Evolutionary conservation across 2,329 filamentous ascomycete genomes (phyloP).

Genomic region (Spiromastix sp.): DNA sequence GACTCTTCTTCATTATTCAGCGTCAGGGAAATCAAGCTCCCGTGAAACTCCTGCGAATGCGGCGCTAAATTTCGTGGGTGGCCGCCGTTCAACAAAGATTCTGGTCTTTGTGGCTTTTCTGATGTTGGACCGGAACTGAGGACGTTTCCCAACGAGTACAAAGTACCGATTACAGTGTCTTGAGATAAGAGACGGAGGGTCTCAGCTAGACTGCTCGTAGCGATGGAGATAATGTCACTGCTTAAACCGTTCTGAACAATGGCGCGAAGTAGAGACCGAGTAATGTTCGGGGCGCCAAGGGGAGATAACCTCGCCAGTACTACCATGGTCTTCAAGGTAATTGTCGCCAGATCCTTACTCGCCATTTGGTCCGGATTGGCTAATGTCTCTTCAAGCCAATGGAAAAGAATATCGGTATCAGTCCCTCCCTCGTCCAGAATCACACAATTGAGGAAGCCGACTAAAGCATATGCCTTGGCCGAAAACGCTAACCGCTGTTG

Average conservation of each 20-base stretch:
- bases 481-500: constrained; percentile 80
- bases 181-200: constrained; percentile 75
- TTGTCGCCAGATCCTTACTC: constrained; percentile 64
- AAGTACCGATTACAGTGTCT: constrained; percentile 85
- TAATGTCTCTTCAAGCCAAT: constrained; percentile 77
- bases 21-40: constrained; percentile 54
- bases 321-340: constrained; percentile 71
- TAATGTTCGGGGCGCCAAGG: constrained; percentile 62
- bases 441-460: constrained; percentile 76
- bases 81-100: constrained; percentile 13
- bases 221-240: constrained; percentile 59
- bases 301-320: constrained; percentile 68
- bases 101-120: constrained; percentile 33
- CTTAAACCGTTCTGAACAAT: constrained; percentile 74
- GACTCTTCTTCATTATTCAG: constrained; percentile 69
- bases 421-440: constrained; percentile 72
- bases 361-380: constrained; percentile 73
- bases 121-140: constrained; percentile 59
- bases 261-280: constrained; percentile 70
- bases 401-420: constrained; percentile 66
- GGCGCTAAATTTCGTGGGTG: constrained; percentile 37
- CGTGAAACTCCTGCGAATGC: constrained; percentile 22
- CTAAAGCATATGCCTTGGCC: constrained; percentile 72
- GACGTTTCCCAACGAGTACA: constrained; percentile 95
- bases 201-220: constrained; percentile 74